Evolutionary conservation across 345 rosid species (phyloP), one percentile per base, ranked within the genome.

Genomic region (Salix caprea): DNA sequence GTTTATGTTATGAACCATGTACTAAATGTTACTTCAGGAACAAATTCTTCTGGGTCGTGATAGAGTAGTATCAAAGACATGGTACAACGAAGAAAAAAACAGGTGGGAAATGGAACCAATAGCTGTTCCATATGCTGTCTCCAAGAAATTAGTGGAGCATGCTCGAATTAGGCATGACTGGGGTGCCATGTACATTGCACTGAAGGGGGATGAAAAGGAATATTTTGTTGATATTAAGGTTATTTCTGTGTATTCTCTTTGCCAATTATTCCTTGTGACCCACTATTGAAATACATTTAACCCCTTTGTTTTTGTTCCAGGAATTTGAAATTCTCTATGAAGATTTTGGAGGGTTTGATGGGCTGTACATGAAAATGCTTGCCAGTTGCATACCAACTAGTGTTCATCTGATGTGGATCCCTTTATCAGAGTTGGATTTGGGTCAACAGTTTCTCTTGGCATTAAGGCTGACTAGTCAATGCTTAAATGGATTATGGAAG

Each of bases 151-250:
- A 65, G 86, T 92, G 73, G 89, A 90, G 65, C 84, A 78, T 85
- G 94, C 91, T 68, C 86, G 96, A 76, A 91, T 94, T 80, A 90
- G 98, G 88, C 98, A 92, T 86, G 98, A 94, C 81, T 94, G 90
- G 92, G 97, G 89, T 82, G 88, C 88, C 74, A 92, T 94, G 98
- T 90, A 86, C 83, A 71, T 92, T 81, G 81, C 90, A 65, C 73
- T 94, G 37, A 94, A 94, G 82, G 98, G 94, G 79, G 98, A 94
- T 77, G 90, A 87, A 73, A 88, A 86, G 86, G 94, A 92, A 81
- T 90, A 79, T 83, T 88, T 77, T 77, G 88, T 94, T 76, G 91
- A 92, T 73, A 77, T 91, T 70, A 91, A 91, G 97, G 98, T 94
- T 84, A 71, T 71, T 52, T 76, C 54, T 74, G 21, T 82, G 37